These are phyloP conservation scores for Babesia microti DNA, from an alignment of 169 alveolate species.

Conservation along the genomic window DNA sequence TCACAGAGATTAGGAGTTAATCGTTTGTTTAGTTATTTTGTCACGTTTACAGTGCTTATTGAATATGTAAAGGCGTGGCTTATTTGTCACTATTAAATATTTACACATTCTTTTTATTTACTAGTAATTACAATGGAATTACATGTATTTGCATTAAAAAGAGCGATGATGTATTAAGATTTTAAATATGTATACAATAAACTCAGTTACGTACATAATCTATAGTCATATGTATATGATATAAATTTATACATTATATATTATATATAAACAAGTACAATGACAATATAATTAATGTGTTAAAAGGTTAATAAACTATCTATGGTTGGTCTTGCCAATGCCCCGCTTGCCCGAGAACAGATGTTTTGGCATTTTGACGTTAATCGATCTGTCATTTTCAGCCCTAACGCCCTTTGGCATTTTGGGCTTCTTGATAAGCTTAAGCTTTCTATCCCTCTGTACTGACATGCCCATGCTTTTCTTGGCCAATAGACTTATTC, in stretches of 20 bases:
- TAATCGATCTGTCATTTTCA: conserved; percentile 81
- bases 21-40: background rate
- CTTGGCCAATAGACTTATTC: conserved; percentile 11
- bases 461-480: conserved; percentile 27
- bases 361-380: conserved; percentile 83
- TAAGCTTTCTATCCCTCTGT: conserved; percentile 41
- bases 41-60: background rate
- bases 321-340: conserved; percentile 81
- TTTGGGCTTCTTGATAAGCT: conserved; percentile 45
- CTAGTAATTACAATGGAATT: too few species aligned
- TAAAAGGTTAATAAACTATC: too few species aligned
- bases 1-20: background rate
- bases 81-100: background rate
- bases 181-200: too few species aligned
- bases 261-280: too few species aligned
- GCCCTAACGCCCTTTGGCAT: conserved; percentile 71
- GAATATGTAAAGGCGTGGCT: background rate
- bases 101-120: background rate
- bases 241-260: too few species aligned
- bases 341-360: conserved; percentile 93
- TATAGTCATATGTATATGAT: too few species aligned
- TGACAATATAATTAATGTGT: too few species aligned
- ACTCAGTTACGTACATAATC: too few species aligned
- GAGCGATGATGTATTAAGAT: too few species aligned
- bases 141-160: too few species aligned